Base-by-base conservation (phyloP, 2,329 filamentous ascomycete species). In the Gnomoniopsis smithogilvyi region DNA sequence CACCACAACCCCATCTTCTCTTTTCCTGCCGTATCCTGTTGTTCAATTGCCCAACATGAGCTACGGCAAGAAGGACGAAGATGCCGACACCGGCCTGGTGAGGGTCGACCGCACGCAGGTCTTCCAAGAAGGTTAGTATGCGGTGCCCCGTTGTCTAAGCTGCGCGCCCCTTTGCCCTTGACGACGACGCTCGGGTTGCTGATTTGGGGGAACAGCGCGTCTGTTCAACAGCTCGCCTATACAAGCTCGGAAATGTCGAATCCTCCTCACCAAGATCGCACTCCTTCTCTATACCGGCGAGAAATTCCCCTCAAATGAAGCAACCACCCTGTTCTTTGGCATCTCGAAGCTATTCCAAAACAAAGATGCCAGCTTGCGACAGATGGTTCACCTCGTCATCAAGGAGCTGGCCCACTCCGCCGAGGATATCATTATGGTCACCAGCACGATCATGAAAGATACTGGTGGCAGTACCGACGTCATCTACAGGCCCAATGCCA, bases 311-410 rank as follows among this genome's bases (percentile, higher is more conserved):
- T 94, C 90, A 61, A 96, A 96, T 72, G 95, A 99, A 85, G 95
- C 95, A 67, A 98, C 95, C 34, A 94, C 92, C 51, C 89, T 99
- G 65, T 99, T 99, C 86, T 98, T 98, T 74, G 93, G 94, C 68
- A 98, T 96, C 76, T 98, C 94, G 63, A 98, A 98, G 83, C 85
- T 98, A 62, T 99, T 99, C 84, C 94, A 98, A 82, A 98, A 98
- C 79, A 98, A 97, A 78, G 95, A 99, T 88, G 90, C 93, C 69
- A 94, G 92, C 69, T 83, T 99, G 72, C 92, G 95, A 70, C 95
- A 99, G 81, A 97, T 98, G 93, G 94, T 99, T 54, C 96, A 98
- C 79, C 83, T 98, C 66, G 88, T 97, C 73, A 91, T 98, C 80
- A 99, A 98, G 85, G 95, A 99, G 83, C 83, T 99, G 70, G 92